Base-by-base conservation (phyloP, 176 grass and related monocot genomes). In the Phragmites australis region DNA sequence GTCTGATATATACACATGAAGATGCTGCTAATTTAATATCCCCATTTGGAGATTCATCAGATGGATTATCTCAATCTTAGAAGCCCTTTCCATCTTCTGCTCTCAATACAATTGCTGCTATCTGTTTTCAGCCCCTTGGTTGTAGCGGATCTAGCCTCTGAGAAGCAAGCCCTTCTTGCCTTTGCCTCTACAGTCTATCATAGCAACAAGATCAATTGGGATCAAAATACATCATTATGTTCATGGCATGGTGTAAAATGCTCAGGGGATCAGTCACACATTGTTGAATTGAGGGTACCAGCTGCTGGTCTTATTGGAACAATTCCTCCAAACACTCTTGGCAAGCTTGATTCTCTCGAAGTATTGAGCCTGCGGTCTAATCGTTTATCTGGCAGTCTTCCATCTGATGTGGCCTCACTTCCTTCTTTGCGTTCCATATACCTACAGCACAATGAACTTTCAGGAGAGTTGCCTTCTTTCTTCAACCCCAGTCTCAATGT, bases 211-310 rank as follows among this genome's bases (percentile, higher is more conserved):
- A 83, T 95, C 34, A 84, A 91, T 48, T 98, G 96, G 96, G 85
- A 66, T 59, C 73, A 78, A 59, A 91, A 88, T 82, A 51, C 51
- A 58, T 86, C 88, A 63, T 21, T 88, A 55, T 98, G 96, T 78
- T 95, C 88, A 65, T 98, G 96, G 96, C 88, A 93, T 84, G 96
- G 96, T 0, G 84, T 98, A 22, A 88, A 75, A 83, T 98, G 96
- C 84, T 81, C 88, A 74, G 69, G 9, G 59, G 87, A 94, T 16
- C 80, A 87, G 81, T 83, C 86, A 62, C 88, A 53, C 44, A 71
- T 98, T 73, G 34, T 83, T 69, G 84, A 93, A 70, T 54, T 98
- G 47, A 90, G 96, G 76, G 55, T 98, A 39, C 96, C 96, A 22
- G 96, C 88, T 71, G 82, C 84, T 71, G 96, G 90, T 52, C 86